Evolutionary conservation across 176 grass and related monocot species (phyloP), one percentile per base, ranked within the genome.

Genomic region (Olyra latifolia): DNA sequence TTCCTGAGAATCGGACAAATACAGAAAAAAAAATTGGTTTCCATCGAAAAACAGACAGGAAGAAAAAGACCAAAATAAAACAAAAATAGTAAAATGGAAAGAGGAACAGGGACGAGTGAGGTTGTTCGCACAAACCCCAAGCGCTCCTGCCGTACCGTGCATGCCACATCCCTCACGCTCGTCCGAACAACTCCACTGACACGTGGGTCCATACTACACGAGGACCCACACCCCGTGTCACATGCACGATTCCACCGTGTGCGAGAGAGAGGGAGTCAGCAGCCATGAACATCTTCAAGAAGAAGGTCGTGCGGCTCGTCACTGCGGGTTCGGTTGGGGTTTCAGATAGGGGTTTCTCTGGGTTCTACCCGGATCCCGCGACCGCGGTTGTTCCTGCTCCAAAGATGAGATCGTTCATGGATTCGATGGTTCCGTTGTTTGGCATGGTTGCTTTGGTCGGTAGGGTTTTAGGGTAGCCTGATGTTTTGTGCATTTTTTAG

Each of bases 281-380:
- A 85, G 62, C 86, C 89, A 94, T 98, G 95, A 94, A 98, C 72
- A 90, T 98, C 79, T 98, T 98, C 85, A 94, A 87, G 92, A 98
- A 95, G 95, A 97, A 97, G 75, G 73, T 87, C 47, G 89, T 94
- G 44, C 74, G 82, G 16, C 20, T 42, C 19, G 19, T 20, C 46
- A 56, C n/a, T 71, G 46, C 62, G 35, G 4, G 62, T 70, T 30
- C 35, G 0, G 1, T 76, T 77, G 40, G 32, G 10, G 23, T 6
- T 16, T 40, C 6, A 43, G 39, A 49, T 43, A 35, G 32, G 25
- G 81, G 41, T 20, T 58, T 32, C 27, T 63, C 16, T 3, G 30
- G 68, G 44, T 74, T 74, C 45, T 65, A 62, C 28, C 19, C 45
- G 77, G 69, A 55, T 32, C 14, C 0, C 4, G 15, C 20, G 28